A percentile compares a stretch with the other conserved stretches of the same genome.
Conservation (phyloP, 352 stramenopile genomes). For the Globisporangium alternatum region DNA sequence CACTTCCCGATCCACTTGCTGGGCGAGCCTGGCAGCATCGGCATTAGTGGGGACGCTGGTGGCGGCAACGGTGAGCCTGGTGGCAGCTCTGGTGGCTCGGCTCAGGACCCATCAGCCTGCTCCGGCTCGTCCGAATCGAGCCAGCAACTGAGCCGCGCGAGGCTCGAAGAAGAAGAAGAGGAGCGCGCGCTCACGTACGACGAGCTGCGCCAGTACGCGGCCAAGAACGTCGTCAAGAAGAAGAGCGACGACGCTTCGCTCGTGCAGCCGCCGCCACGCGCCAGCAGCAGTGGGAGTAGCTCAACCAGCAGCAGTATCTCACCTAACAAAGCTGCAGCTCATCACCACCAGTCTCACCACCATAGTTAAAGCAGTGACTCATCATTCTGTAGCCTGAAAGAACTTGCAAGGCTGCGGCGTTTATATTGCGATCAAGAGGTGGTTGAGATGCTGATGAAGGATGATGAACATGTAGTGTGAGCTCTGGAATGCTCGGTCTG, state of each 20-base stretch:
- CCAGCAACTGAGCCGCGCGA: slow-evolving; percentile 3
- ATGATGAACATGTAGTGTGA: not conserved
- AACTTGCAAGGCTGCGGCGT: not conserved
- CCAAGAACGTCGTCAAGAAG: slow-evolving; percentile 44
- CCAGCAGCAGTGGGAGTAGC: not conserved
- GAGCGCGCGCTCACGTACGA: slow-evolving; percentile 73
- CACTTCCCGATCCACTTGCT: not conserved
- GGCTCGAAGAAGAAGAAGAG: slow-evolving; percentile 59
- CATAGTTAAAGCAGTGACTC: not conserved
- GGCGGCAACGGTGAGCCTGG: not conserved
- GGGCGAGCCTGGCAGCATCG: not conserved
- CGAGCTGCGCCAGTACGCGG: slow-evolving; percentile 60
- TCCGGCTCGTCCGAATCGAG: not conserved
- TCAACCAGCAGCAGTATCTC: not conserved
- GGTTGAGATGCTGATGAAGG: not conserved
- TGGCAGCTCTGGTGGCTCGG: not conserved
- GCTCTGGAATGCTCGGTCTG: not conserved
- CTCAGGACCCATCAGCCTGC: not conserved
- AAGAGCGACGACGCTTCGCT: slow-evolving; percentile 18
- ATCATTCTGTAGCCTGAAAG: not conserved
- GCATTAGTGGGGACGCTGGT: not conserved
- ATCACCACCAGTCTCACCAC: not conserved
- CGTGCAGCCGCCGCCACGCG: not conserved
- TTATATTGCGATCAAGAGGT: not conserved
- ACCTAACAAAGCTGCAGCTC: not conserved